Percentiles rank a stretch among this genome's conserved stretches.
Conservation (phyloP, 345 rosid species). For the Sisymbrium altissimum region DNA sequence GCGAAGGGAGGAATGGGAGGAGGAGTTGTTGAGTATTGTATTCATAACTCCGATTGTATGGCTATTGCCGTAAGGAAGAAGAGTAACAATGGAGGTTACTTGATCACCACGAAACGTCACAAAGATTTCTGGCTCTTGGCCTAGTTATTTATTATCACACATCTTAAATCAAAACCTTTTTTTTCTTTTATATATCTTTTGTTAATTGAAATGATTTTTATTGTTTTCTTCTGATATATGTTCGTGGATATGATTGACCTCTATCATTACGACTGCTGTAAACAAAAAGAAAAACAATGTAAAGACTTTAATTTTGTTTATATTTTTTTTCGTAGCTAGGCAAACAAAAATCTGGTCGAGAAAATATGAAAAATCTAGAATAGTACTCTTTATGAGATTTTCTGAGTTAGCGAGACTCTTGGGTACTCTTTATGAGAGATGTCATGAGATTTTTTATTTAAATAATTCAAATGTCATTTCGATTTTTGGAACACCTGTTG, state of each 20-base stretch:
- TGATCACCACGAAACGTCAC: slow-evolving; percentile 95
- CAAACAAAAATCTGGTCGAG: not conserved
- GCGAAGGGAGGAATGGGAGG: slow-evolving; percentile 24
- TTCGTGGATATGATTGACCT: not conserved
- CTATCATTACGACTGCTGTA: not conserved
- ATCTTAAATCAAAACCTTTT: not conserved
- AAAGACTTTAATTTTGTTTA: not conserved
- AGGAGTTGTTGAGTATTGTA: slow-evolving; percentile 76
- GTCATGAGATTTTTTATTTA: too few species aligned
- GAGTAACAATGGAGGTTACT: slow-evolving; percentile 86
- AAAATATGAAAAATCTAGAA: too few species aligned
- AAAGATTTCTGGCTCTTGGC: slow-evolving; percentile 99
- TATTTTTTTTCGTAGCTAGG: not conserved
- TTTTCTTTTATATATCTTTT: too few species aligned
- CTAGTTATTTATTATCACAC: slow-evolving; percentile 15
- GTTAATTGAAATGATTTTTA: not conserved
- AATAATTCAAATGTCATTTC: too few species aligned
- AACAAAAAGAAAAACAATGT: not conserved
- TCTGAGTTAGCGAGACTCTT: too few species aligned
- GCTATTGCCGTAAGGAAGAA: slow-evolving; percentile 91
- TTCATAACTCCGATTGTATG: slow-evolving; percentile 90
- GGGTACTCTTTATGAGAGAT: too few species aligned
- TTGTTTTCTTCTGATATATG: not conserved
- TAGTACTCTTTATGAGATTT: too few species aligned
- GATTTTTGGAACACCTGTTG: too few species aligned